Evolutionary conservation across 108 stramenopile genomes (phyloP), one percentile per base, ranked within the genome.

Genomic region (Pseudonitzschia delicatissima): DNA sequence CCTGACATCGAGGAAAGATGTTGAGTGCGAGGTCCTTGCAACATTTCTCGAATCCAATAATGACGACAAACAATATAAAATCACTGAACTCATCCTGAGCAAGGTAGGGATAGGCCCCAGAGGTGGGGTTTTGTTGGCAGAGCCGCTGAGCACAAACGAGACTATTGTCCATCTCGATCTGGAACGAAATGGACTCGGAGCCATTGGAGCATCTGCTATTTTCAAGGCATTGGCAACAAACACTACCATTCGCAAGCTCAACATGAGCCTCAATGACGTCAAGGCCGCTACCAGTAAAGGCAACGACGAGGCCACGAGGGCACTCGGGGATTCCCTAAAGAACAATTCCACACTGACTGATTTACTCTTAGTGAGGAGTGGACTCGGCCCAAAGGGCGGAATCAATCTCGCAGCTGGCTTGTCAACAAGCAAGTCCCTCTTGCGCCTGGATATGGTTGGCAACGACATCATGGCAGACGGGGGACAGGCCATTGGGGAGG

Each of bases 131-230:
- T 13, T n/a, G 4, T 17, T 45, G 45, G 45, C 45, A n/a, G 45
- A 45, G 45, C 18, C 45, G 15, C 13, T 45, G 45, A n/a, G 9
- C 15, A 3, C 45, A 45, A 45, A 45, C 18, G n/a, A 45, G 45
- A 37, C 45, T 3, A 17, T 45, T n/a, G 18, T n/a, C 3, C 15
- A 45, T 17, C 45, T 45, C 45, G 45, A 45, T 45, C 45, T 45
- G 15, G 45, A 45, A 45, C 45, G 45, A 13, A 45, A 45, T n/a
- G 45, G 45, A n/a, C 45, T 45, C 13, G 45, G 45, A 45, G 45
- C 45, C 5, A 15, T 37, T n/a, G 45, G 45, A 17, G 45, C n/a
- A 45, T 45, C n/a, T 17, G 45, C 45, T 13, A 45, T 45, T 45
- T 45, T 45, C 13, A 45, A 17, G 13, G 45, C 45, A 45, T 45